Base-by-base conservation (phyloP, 371 early-diverging fungal genomes). In the Circinella umbellata region DNA sequence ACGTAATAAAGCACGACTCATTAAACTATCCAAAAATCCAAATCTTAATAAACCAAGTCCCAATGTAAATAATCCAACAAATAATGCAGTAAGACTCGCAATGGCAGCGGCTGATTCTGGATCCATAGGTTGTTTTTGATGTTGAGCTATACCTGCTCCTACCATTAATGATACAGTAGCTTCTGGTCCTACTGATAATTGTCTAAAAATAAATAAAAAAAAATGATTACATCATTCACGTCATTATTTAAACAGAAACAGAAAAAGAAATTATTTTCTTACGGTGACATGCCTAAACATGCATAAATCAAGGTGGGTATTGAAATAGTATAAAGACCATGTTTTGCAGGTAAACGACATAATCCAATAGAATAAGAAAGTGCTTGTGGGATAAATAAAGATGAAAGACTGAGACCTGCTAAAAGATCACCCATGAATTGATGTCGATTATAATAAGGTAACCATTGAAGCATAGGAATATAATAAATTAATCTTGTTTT, bases 121-220 rank as follows among this genome's bases (percentile, higher is more conserved):
- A 72, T 80, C 72, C 20, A 69, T 34, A 14, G 27, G 76, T 5
- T 75, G 63, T 35, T n/a, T 27, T 17, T 55, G 38, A 84, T 85
- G 83, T 73, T 86, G 82, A 69, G 89, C 83, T 55, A 84, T 86
- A 36, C 92, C 89, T 27, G 91, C 90, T 35, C 97, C 98, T 0
- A 94, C 90, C 46, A 98, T 83, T 70, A 96, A 91, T 14, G 97
- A 93, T 2, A 96, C 87, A 0, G 96, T 86, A 5, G 98, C 95
- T 78, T 96, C 97, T 5, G 98, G 98, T 2, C 98, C 97, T 71
- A 96, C 89, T 3, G 93, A 91, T 59, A 96, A 79, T 73, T 96
- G 95, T 17, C 80, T 86, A 69, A 67, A 61, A 62, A 62, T 63
- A 64, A 9, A 9, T 42, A 42, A 9, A 42, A 9, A 42, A 11